A percentile compares a stretch with the other conserved stretches of the same genome.
phyloP scores from a whole-genome alignment of 176 grass and related monocot genomes.

The Eleusine coracana region DNA sequence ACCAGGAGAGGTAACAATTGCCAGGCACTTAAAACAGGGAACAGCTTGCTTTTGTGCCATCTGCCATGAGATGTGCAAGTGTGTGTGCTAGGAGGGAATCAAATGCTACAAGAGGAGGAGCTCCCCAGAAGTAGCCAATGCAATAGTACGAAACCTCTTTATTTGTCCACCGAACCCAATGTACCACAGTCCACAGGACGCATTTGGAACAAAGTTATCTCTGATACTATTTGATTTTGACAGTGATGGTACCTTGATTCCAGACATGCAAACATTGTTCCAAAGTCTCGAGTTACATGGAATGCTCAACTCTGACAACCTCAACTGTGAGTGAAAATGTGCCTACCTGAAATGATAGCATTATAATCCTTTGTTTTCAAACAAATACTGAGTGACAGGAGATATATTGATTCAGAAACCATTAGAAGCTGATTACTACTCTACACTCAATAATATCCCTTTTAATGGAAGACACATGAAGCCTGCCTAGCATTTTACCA shows the following conservation, averaged over 20 bases:
- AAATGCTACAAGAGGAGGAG: slow-evolving; percentile 20
- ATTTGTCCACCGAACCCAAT: slow-evolving; percentile 43
- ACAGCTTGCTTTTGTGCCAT: slow-evolving; percentile 33
- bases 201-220: slow-evolving; percentile 40
- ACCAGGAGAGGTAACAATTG: slow-evolving; percentile 20
- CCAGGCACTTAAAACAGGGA: slow-evolving; percentile 38
- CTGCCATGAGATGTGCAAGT: slow-evolving; percentile 30
- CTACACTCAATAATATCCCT: background rate
- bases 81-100: slow-evolving; percentile 38
- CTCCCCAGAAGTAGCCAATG: slow-evolving; percentile 40
- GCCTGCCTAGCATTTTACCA: slow-evolving; percentile 16
- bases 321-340: background rate
- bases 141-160: slow-evolving; percentile 29
- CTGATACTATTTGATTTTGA: slow-evolving; percentile 18
- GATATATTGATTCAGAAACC: background rate
- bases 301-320: background rate
- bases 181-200: slow-evolving; percentile 9
- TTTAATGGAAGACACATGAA: slow-evolving; percentile 19
- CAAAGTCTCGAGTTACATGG: slow-evolving; percentile 38
- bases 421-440: background rate
- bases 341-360: background rate
- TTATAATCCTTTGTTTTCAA: background rate
- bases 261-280: background rate
- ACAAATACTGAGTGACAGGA: background rate
- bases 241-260: slow-evolving; percentile 23